Base-by-base conservation (phyloP, 345 rosid genomes). In the Arabidopsis suecica region DNA sequence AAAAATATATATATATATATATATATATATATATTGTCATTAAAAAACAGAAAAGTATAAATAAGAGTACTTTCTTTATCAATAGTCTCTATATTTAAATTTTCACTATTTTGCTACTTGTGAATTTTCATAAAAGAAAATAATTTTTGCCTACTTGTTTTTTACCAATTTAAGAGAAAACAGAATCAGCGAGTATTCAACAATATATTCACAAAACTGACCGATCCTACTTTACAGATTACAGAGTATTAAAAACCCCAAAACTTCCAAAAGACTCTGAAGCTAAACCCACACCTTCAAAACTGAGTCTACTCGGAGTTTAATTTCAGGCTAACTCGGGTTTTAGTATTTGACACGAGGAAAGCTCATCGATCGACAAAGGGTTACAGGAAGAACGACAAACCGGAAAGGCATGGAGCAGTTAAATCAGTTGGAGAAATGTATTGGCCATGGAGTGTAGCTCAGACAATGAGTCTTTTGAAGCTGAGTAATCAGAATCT, bases 371-470 rank as follows among this genome's bases (percentile, higher is more conserved):
- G 57, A 65, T 44, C 9, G 16, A 74, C 28, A 13, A 25, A 20
- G 54, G 34, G 30, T 49, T 9, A 57, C 41, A 23, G 12, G 5
- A 18, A 33, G 28, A 38, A 28, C 9, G 9, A 9, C 12, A 64
- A 45, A 36, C 9, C 22, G n/a, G 64, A 68, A 14, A 57, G 6
- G 37, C 34, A 10, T 11, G 54, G 63, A 73, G 60, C 57, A 49
- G 33, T 64, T 13, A 30, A 13, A 82, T 78, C 83, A 51, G 61
- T 80, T 68, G 72, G 69, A 82, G 61, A 84, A 82, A 80, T 69
- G 66, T 18, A 71, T 84, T 83, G 57, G 91, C 86, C 75, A 47
- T 78, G 48, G 12, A 68, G 69, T 89, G 90, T 84, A 89, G 85
- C 68, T 83, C 73, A 20, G 66, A 44, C 8, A 90, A 70, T 6